phyloP scores from a whole-genome alignment of 164 flowering plant genomes.

The Stephania japonica region DNA sequence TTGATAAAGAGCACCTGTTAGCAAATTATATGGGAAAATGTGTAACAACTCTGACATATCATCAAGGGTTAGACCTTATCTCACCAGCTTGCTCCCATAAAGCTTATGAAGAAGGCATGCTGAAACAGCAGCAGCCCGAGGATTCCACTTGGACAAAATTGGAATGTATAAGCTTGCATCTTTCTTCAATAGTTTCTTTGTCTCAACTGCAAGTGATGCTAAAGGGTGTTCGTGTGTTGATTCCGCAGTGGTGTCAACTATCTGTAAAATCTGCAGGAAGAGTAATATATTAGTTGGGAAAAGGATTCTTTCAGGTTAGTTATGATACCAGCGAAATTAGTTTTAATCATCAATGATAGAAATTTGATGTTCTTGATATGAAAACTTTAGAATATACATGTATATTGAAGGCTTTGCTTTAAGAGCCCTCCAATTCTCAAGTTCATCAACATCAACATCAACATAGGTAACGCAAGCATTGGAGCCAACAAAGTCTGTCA shows the following conservation, averaged over 20 bases:
- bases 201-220: slow-evolving; percentile 80
- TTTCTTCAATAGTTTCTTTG: slow-evolving; percentile 60
- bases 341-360: no score
- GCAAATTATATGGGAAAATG: slow-evolving; percentile 2
- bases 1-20: slow-evolving; percentile 8
- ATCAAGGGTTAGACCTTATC: slow-evolving; percentile 13
- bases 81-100: slow-evolving; percentile 87
- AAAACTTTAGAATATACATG: no score
- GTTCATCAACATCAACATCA: no score
- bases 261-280: slow-evolving; percentile 43
- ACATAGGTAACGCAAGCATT: no score
- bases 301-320: no score
- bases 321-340: no score
- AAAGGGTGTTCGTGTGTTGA: slow-evolving; percentile 60
- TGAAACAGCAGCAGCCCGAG: slow-evolving; percentile 62
- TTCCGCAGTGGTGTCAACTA: slow-evolving; percentile 52
- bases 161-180: slow-evolving; percentile 64
- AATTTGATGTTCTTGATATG: no score
- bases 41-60: neutral
- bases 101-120: slow-evolving; percentile 86
- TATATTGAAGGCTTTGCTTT: no score
- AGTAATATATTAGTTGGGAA: no score
- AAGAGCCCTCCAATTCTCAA: no score
- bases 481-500: no score
- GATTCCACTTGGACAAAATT: slow-evolving; percentile 64